A percentile compares a stretch with the other conserved stretches of the same genome.
Conservation (phyloP, 176 grass and related monocot species). For the Carex parvula region DNA sequence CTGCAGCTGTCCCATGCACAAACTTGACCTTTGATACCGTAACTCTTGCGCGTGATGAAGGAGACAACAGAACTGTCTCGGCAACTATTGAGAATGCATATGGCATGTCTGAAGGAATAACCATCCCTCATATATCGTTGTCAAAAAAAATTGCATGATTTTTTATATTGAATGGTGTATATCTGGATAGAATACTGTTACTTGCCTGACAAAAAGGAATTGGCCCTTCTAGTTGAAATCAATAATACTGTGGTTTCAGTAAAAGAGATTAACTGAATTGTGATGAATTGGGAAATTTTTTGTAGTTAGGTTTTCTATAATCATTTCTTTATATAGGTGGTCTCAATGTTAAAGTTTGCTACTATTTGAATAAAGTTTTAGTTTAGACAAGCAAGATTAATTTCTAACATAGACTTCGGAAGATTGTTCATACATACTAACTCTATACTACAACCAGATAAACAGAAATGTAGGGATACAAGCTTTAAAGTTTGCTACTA, state of each 20-base stretch:
- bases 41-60: not conserved
- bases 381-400: too few species aligned
- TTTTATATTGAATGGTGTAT: not conserved
- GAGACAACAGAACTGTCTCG: not conserved
- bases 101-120: not conserved
- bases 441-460: not conserved
- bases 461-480: not conserved
- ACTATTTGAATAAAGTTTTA: too few species aligned
- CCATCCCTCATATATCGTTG: conserved; percentile 1
- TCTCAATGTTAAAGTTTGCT: not conserved
- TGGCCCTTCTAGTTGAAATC: not conserved
- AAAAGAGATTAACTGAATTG: not conserved
- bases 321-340: not conserved
- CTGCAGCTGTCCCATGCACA: conserved; percentile 15
- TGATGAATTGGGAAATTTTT: not conserved
- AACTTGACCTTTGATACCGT: not conserved
- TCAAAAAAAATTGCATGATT: not conserved
- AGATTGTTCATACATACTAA: not conserved
- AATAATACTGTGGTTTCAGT: not conserved
- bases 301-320: not conserved
- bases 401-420: not conserved
- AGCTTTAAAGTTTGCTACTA: too few species aligned
- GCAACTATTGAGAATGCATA: not conserved
- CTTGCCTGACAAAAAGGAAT: not conserved
- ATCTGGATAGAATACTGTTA: not conserved